phyloP scores from a whole-genome alignment of 495 filamentous ascomycete genomes.

The Penicillium nucicola region DNA sequence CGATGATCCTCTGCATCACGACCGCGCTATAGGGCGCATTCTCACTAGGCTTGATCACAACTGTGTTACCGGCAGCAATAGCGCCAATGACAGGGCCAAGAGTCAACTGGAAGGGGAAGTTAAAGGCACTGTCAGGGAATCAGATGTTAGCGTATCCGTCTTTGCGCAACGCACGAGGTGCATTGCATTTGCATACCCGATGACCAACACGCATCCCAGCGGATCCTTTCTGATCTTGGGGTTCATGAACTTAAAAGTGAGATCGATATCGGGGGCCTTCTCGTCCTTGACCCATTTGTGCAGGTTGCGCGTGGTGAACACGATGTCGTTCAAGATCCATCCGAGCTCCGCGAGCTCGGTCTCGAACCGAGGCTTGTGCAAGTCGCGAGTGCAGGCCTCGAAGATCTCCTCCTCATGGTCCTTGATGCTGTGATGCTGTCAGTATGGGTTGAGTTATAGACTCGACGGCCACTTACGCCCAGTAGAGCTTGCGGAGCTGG shows the following conservation, averaged over 20 bases:
- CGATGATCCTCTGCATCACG: constrained; percentile 72
- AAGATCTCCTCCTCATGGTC: constrained; percentile 69
- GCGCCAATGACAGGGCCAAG: constrained; percentile 81
- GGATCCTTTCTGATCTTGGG: constrained; percentile 88
- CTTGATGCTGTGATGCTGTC: constrained; percentile 47
- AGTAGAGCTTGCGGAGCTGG: constrained; percentile 91
- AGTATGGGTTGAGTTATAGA: background rate
- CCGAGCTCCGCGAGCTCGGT: constrained; percentile 64
- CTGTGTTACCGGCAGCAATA: constrained; percentile 88
- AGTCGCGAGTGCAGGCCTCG: constrained; percentile 69
- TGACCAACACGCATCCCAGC: constrained; percentile 76
- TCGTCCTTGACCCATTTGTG: constrained; percentile 82
- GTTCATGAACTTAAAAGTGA: constrained; percentile 61
- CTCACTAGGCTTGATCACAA: constrained; percentile 87
- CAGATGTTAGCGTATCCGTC: constrained; percentile 8
- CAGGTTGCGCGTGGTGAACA: constrained; percentile 72
- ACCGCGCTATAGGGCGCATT: constrained; percentile 70
- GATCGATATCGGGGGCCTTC: constrained; percentile 62
- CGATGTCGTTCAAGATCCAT: constrained; percentile 74
- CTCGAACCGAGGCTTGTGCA: constrained; percentile 72
- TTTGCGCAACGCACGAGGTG: background rate
- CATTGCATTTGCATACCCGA: constrained; percentile 58
- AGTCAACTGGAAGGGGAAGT: constrained; percentile 82
- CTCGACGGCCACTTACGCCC: constrained; percentile 57
- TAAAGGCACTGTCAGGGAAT: constrained; percentile 60